phyloP scores from a whole-genome alignment of 495 filamentous ascomycete genomes.

The Amniculicola lignicola region DNA sequence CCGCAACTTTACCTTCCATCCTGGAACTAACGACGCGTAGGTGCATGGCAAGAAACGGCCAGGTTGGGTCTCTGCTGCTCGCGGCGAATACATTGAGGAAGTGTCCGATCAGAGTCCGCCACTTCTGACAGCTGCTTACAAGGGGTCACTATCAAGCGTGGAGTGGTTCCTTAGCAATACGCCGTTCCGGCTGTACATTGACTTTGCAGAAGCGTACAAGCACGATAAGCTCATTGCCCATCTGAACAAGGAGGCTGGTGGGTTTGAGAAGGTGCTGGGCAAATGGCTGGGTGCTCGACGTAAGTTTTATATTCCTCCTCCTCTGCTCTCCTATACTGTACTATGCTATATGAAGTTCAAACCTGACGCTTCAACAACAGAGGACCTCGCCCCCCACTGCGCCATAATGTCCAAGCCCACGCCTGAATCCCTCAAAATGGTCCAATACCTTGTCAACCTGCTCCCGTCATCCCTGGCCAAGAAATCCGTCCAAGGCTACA shows the following conservation, averaged over 20 bases:
- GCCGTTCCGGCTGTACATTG: slow-evolving; percentile 57
- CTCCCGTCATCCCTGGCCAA: slow-evolving; percentile 57
- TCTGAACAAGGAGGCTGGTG: slow-evolving; percentile 51
- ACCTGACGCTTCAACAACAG: slow-evolving; percentile 12
- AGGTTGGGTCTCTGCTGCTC: slow-evolving; percentile 58
- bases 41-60: slow-evolving; percentile 67
- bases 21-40: slow-evolving; percentile 2
- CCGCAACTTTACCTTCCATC: not conserved
- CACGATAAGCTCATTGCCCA: slow-evolving; percentile 56
- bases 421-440: slow-evolving; percentile 48
- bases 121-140: slow-evolving; percentile 55
- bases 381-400: slow-evolving; percentile 61
- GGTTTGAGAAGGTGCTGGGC: slow-evolving; percentile 57
- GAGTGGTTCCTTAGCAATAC: slow-evolving; percentile 70
- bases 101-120: slow-evolving; percentile 45
- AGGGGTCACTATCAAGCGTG: slow-evolving; percentile 56
- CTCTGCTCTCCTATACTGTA: not conserved
- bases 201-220: slow-evolving; percentile 58
- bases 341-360: too few relatives aligned
- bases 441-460: slow-evolving; percentile 59
- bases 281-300: slow-evolving; percentile 59
- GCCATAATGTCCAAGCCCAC: slow-evolving; percentile 51
- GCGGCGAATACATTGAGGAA: slow-evolving; percentile 34
- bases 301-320: slow-evolving; percentile 32
- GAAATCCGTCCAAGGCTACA: slow-evolving; percentile 53